Evolutionary conservation across 2,329 filamentous ascomycete species (phyloP).

Genomic region (Botrytis sinoallii): DNA sequence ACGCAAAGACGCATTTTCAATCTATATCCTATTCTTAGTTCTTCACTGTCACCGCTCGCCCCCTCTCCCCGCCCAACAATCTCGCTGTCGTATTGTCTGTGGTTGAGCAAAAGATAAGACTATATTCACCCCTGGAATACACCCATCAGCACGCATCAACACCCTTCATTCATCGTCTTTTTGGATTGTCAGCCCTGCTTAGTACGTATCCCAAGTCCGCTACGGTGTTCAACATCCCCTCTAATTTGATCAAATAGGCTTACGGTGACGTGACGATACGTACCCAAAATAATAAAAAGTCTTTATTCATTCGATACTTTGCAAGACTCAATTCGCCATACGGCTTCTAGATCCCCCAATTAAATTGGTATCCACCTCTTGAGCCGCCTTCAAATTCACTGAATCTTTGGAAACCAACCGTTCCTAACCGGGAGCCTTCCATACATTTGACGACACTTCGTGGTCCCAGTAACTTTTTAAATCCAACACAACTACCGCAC

Average conservation of each 20-base stretch:
- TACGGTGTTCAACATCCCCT: slow-evolving; percentile 1
- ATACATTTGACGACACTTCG: not conserved
- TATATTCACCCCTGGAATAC: not conserved
- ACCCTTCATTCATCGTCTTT: not conserved
- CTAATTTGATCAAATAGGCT: slow-evolving; percentile 7
- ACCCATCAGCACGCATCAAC: not conserved
- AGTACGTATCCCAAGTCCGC: slow-evolving; percentile 1
- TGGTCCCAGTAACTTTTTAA: not conserved
- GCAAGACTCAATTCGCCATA: not conserved
- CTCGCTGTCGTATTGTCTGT: not conserved
- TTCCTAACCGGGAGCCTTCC: not conserved
- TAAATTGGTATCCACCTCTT: slow-evolving; percentile 3
- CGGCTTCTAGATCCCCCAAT: slow-evolving; percentile 2
- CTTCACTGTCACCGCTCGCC: not conserved
- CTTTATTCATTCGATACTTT: not conserved
- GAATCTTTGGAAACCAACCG: not conserved
- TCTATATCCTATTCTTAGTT: not conserved
- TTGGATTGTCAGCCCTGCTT: slow-evolving; percentile 6
- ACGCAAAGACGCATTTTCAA: not conserved
- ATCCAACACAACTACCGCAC: not conserved
- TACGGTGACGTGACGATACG: not conserved
- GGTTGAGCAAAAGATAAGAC: not conserved
- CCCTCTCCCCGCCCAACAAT: not conserved
- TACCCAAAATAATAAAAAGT: not conserved
- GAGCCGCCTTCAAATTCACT: slow-evolving; percentile 4